A percentile compares a stretch with the other conserved stretches of the same genome.
Conservation (phyloP, 2,329 filamentous ascomycete genomes). For the Boeremia lycopersici region DNA sequence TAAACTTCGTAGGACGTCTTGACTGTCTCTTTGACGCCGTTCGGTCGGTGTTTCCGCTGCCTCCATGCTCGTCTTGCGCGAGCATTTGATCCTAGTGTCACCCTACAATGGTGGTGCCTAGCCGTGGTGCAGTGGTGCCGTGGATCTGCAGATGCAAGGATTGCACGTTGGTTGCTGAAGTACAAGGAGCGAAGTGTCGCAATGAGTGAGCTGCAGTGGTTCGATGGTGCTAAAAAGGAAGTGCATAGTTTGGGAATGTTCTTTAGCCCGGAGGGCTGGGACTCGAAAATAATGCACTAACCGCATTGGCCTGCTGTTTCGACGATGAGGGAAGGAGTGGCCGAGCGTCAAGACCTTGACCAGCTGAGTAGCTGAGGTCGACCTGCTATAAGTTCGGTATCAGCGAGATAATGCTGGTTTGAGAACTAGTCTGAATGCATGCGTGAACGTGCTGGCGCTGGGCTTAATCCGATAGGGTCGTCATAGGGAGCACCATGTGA, state of each 20-base stretch:
- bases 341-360: constrained; percentile 24
- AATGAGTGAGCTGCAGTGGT: constrained; percentile 6
- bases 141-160: constrained; percentile 12
- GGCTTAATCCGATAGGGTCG: background rate
- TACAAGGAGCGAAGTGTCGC: constrained; percentile 4
- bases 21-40: constrained; percentile 9
- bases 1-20: constrained; percentile 35
- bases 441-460: constrained; percentile 4
- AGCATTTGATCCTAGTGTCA: constrained; percentile 19
- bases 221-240: constrained; percentile 18
- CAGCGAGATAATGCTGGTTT: constrained; percentile 13
- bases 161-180: constrained; percentile 8
- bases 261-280: constrained; percentile 21
- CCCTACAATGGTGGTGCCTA: background rate
- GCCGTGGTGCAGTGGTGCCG: background rate
- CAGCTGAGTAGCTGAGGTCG: constrained; percentile 13
- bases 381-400: constrained; percentile 15
- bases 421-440: constrained; percentile 15
- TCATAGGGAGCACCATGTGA: constrained; percentile 9
- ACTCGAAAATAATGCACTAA: constrained; percentile 12
- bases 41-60: background rate
- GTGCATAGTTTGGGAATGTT: constrained; percentile 21
- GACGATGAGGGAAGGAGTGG: constrained; percentile 21
- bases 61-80: constrained; percentile 13
- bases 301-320: constrained; percentile 15